Percentiles rank a stretch among this genome's conserved stretches.
phyloP scores from a whole-genome alignment of 495 filamentous ascomycete genomes.

The Aspergillus nanangensis region DNA sequence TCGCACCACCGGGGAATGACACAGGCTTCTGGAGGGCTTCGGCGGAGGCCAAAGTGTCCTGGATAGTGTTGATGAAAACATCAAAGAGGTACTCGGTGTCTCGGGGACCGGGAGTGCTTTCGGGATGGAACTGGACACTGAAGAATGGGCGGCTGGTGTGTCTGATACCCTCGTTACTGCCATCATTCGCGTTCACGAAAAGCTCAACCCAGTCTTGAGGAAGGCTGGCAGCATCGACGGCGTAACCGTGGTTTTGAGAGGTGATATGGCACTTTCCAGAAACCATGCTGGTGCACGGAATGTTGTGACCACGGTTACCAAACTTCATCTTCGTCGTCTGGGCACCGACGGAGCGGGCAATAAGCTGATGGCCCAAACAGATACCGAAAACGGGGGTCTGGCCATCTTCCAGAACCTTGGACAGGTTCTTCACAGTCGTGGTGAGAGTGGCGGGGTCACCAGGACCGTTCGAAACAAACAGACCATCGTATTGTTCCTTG shows the following conservation, averaged over 20 bases:
- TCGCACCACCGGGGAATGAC: slow-evolving; percentile 76
- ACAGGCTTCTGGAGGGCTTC: slow-evolving; percentile 65
- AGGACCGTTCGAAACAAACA: slow-evolving; percentile 96
- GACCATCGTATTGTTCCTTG: slow-evolving; percentile 82
- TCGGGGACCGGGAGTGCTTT: slow-evolving; percentile 91
- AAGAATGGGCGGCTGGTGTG: slow-evolving; percentile 84
- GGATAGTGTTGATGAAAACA: slow-evolving; percentile 85
- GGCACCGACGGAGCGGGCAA: slow-evolving; percentile 86
- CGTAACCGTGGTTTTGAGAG: slow-evolving; percentile 95
- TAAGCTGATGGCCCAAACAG: slow-evolving; percentile 91
- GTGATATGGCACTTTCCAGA: slow-evolving; percentile 97
- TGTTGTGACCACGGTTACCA: slow-evolving; percentile 97
- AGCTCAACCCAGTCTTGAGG: slow-evolving; percentile 82
- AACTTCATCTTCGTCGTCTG: slow-evolving; percentile 95
- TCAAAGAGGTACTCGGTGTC: slow-evolving; percentile 97
- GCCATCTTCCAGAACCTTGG: slow-evolving; percentile 64
- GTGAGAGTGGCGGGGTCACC: slow-evolving; percentile 87
- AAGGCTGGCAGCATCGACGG: slow-evolving; percentile 75
- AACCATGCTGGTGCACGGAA: slow-evolving; percentile 91
- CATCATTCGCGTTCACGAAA: slow-evolving; percentile 97
- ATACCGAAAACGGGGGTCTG: slow-evolving; percentile 92
- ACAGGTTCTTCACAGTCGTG: slow-evolving; percentile 69
- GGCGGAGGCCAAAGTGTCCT: slow-evolving; percentile 55
- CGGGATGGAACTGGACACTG: slow-evolving; percentile 98
- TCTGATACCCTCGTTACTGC: slow-evolving; percentile 94